These are phyloP conservation scores for Pichia sp. DNA, from an alignment of 1,139 yeast species.

Conservation along the genomic window DNA sequence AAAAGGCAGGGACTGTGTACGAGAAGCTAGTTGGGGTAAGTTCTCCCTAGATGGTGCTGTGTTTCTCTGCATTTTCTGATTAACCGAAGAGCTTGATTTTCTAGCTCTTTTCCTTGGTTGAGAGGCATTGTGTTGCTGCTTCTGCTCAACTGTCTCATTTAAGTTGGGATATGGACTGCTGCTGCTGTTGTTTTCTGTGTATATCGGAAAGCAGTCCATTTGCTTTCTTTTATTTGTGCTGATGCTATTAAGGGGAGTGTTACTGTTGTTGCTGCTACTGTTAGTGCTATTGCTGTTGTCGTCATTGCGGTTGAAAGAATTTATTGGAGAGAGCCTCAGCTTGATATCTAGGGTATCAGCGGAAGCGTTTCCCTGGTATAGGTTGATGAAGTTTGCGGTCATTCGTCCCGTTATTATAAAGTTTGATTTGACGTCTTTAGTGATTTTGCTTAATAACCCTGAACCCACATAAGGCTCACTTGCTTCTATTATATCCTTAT, in stretches of 20 bases:
- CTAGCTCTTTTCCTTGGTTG: conserved; percentile 14
- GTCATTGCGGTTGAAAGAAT: neutral
- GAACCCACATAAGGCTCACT: conserved; percentile 76
- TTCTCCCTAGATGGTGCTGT: conserved; percentile 6
- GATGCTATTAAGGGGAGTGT: neutral
- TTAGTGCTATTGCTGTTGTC: neutral
- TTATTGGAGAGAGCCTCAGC: conserved; percentile 47
- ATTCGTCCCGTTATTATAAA: conserved; percentile 62
- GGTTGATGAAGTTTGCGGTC: conserved; percentile 55
- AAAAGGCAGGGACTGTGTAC: conserved; percentile 34
- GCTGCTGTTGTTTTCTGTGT: conserved; percentile 9
- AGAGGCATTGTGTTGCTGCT: conserved; percentile 4
- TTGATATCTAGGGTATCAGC: conserved; percentile 64
- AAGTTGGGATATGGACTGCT: conserved; percentile 17
- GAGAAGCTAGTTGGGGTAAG: conserved; percentile 29
- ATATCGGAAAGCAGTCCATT: conserved; percentile 1
- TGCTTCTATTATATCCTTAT: conserved; percentile 66
- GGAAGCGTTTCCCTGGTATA: conserved; percentile 38
- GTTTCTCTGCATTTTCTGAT: neutral
- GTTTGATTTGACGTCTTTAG: conserved; percentile 25
- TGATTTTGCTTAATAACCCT: conserved; percentile 53
- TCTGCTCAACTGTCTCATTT: neutral
- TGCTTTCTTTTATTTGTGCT: conserved; percentile 4
- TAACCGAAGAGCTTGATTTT: conserved; percentile 1
- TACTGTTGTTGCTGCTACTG: neutral